Evolutionary conservation across 345 rosid species (phyloP).

Genomic region (Dipteronia sinensis): DNA sequence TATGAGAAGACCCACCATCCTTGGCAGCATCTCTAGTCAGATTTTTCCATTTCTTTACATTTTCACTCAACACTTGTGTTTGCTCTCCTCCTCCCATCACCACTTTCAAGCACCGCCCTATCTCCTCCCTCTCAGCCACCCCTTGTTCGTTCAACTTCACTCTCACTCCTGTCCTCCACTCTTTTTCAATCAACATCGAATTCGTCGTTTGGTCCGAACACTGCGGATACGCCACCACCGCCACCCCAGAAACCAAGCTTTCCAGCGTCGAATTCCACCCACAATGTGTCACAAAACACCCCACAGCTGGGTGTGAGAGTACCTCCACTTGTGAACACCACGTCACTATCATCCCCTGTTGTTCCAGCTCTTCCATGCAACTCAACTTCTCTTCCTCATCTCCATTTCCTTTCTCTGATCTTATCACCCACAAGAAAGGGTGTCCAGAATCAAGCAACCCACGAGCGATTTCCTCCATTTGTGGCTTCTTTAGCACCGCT

Average conservation of each 20-base stretch:
- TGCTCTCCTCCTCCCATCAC: conserved; percentile 50
- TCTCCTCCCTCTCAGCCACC: conserved; percentile 50
- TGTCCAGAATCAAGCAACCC: conserved; percentile 34
- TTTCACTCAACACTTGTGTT: conserved; percentile 39
- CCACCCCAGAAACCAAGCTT: conserved; percentile 54
- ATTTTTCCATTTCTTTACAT: conserved; percentile 54
- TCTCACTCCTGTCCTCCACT: conserved; percentile 61
- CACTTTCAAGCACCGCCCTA: conserved; percentile 57
- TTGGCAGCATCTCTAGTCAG: conserved; percentile 42
- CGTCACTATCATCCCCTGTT: conserved; percentile 54
- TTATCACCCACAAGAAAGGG: conserved; percentile 62
- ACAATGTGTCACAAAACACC: conserved; percentile 72
- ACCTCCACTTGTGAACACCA: conserved; percentile 78
- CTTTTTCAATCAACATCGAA: conserved; percentile 53
- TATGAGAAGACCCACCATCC: conserved; percentile 57
- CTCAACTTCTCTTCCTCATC: conserved; percentile 36
- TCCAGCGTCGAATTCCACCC: conserved; percentile 85
- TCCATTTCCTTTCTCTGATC: conserved; percentile 12
- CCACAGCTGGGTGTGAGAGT: conserved; percentile 52
- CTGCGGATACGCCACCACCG: conserved; percentile 69
- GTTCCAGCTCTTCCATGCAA: conserved; percentile 45
- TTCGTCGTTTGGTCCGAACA: conserved; percentile 62
- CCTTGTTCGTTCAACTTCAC: conserved; percentile 45
- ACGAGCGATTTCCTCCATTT: conserved; percentile 45
- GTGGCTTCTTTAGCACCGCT: conserved; percentile 38